These are phyloP conservation scores for Fusarium sp. DNA, from an alignment of 2,329 filamentous ascomycete species.

Conservation along the genomic window DNA sequence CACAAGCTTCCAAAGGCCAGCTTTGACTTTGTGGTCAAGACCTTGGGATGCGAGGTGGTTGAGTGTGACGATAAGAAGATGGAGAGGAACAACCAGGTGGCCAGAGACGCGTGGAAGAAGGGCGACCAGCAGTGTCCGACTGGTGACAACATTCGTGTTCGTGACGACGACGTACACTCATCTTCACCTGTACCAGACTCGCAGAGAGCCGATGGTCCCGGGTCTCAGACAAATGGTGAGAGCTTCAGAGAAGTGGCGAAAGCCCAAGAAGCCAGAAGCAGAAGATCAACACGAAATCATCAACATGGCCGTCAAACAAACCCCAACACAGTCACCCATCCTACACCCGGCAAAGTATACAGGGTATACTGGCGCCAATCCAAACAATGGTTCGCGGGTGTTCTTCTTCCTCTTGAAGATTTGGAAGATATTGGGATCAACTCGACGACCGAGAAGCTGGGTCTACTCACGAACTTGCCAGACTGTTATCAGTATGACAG, in stretches of 20 bases:
- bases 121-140: constrained; percentile 1
- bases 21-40: constrained; percentile 13
- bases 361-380: constrained; percentile 19
- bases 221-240: not conserved
- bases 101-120: constrained; percentile 5
- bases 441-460: constrained; percentile 11
- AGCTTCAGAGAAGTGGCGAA: not conserved
- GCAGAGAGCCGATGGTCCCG: not conserved
- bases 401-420: constrained; percentile 23
- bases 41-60: constrained; percentile 24
- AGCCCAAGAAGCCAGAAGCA: not conserved
- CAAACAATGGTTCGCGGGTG: constrained; percentile 17
- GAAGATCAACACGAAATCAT: not conserved
- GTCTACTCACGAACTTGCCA: constrained; percentile 16
- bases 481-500: constrained; percentile 29
- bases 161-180: not conserved
- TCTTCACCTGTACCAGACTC: not conserved
- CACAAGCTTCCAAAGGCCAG: constrained; percentile 4
- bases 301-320: not conserved
- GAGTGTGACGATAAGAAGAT: constrained; percentile 22
- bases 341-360: constrained; percentile 26
- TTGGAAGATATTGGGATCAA: constrained; percentile 9
- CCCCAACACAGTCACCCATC: not conserved
- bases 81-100: constrained; percentile 22
- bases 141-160: constrained; percentile 20